Conservation (phyloP, 1,284 basidiomycete species). For the Pterulicium gracile region DNA sequence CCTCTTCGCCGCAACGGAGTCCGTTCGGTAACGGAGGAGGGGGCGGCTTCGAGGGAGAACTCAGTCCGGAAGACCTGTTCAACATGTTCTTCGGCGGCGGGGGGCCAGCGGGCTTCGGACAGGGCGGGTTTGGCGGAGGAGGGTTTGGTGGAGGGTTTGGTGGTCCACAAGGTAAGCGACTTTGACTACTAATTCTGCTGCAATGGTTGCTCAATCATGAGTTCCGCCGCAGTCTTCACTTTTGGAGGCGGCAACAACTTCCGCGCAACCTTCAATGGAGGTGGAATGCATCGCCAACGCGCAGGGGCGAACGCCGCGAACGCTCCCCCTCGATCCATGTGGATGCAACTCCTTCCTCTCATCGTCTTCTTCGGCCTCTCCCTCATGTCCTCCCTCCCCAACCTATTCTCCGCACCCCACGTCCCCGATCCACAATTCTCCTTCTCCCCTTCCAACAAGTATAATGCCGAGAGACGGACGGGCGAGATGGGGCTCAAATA, state of each 20-base stretch:
- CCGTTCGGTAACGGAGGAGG: conserved; percentile 39
- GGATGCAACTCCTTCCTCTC: conserved; percentile 83
- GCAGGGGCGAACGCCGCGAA: conserved; percentile 23
- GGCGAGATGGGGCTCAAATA: conserved; percentile 65
- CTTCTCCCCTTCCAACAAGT: conserved; percentile 52
- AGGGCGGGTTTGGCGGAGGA: conserved; percentile 21
- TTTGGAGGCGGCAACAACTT: conserved; percentile 58
- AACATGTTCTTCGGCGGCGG: conserved; percentile 96
- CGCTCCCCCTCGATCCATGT: conserved; percentile 51
- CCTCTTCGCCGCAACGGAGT: conserved; percentile 43
- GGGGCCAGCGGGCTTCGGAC: conserved; percentile 28
- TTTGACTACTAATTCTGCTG: not conserved
- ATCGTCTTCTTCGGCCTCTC: conserved; percentile 79
- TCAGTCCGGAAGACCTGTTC: conserved; percentile 94
- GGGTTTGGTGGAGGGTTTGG: conserved; percentile 31
- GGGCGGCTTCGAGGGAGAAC: conserved; percentile 63
- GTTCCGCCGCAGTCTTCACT: conserved; percentile 4
- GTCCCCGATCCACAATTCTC: conserved; percentile 77
- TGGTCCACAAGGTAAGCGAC: conserved; percentile 41
- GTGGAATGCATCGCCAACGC: conserved; percentile 21
- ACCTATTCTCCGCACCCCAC: conserved; percentile 52
- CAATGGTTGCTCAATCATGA: conserved; percentile 3
- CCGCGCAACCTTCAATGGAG: conserved; percentile 41
- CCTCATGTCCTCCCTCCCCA: conserved; percentile 76
- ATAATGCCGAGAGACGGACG: conserved; percentile 59